Evolutionary conservation across 2,329 filamentous ascomycete species (phyloP), one percentile per base, ranked within the genome.

Genomic region (Monascus ruber): DNA sequence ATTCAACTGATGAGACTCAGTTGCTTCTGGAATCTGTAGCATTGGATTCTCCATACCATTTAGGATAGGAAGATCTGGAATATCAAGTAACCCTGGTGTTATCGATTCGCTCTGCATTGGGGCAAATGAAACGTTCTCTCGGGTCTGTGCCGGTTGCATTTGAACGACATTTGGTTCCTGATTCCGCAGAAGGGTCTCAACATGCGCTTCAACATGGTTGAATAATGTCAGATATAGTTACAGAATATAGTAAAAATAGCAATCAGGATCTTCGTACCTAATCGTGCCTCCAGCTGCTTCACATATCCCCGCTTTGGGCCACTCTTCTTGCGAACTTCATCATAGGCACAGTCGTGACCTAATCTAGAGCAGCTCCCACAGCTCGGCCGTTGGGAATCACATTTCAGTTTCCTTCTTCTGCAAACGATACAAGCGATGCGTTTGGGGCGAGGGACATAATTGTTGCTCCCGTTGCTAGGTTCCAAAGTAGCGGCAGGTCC

Each of bases 351-450:
- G 40, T 81, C 76, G 62, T 95, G 88, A 33, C 84, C 81, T 37
- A 94, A 69, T n/a, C 88, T 74, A 27, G 83, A 79, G 62, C 88
- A 95, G 25, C 87, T 94, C 52, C 83, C 86, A 59, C 88, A 94
- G 50, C 83, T 85, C 24, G 88, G 88, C 47, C 83, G 80, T 38
- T 75, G 69, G 31, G 87, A 87, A 59, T 95, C 88, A 63, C 88
- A 95, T 64, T 83, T 83, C 49, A 95, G 70, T 66, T 96, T 96
- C 58, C 89, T 76, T 65, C 88, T 91, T 53, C 89, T 75, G 59
- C 91, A 98, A 46, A 96, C 80, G 56, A 94, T 85, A 61, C 91
- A 98, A 31, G 91, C 91, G 53, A 96, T 83, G 50, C 89, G 78
- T 71, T 96, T 96, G n/a, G 81, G 80, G 54, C 85, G 85, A 36